Evolutionary conservation across 148 eudicot genomes (phyloP), one percentile per base, ranked within the genome.

Genomic region (Vaccinium vitisidaea): DNA sequence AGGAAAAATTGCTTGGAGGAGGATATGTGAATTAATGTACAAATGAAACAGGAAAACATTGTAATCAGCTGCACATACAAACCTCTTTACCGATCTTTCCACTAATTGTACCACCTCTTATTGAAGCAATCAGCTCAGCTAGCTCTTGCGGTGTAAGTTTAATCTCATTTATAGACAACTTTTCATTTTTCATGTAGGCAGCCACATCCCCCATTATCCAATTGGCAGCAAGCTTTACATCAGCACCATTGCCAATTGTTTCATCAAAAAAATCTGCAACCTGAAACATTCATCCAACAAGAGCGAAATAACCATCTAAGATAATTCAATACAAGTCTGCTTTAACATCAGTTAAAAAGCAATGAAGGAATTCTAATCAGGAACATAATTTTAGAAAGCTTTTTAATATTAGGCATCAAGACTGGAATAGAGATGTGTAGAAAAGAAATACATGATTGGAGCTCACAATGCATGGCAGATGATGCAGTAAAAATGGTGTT

Each of bases 121-220:
- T 97, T 74, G 99, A 93, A 77, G 90, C 89, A 82, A 97, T 97
- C 85, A 97, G 87, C 86, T 93, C 98, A 63, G 96, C 92, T 89
- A 97, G 85, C 87, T 97, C 98, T 74, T 83, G 69, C 75, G 99
- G 93, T 77, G 93, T 90, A 86, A 95, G 95, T 86, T 95, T 95
- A 76, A 94, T 91, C 49, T 95, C 99, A 81, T 88, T 89, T 70
- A 95, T 90, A 65, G 93, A 86, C 80, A 94, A 67, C 88, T 94
- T 88, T 77, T 97, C 94, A 77, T 95, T 92, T 88, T 97, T 97
- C 95, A 95, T 79, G 84, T 97, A 94, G 23, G 96, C 96, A 84
- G 99, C 97, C 88, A 97, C 89, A 86, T 97, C 99, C 76, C 99
- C 95, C 99, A 97, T 97, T 75, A 97, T 93, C 99, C 99, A 97